These are phyloP conservation scores for Penicillium sp. DNA, from an alignment of 2,329 filamentous ascomycete genomes.

Conservation along the genomic window DNA sequence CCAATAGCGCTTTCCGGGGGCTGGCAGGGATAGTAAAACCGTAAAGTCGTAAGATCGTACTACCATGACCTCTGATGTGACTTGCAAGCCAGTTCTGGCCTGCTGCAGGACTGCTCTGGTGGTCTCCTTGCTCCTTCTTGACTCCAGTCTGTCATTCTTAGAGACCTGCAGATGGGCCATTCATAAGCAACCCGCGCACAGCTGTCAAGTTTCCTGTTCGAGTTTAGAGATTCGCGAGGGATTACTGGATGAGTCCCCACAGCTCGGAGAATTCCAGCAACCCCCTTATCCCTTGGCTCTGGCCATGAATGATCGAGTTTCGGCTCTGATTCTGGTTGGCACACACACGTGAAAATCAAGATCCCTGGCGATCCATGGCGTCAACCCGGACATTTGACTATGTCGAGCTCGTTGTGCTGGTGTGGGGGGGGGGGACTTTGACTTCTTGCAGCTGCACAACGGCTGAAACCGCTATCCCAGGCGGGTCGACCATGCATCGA, in stretches of 20 bases:
- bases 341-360: not conserved
- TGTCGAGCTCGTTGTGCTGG: slow-evolving; percentile 9
- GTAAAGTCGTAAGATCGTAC: too few relatives aligned
- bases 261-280: slow-evolving; percentile 19
- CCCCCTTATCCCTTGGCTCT: slow-evolving; percentile 6
- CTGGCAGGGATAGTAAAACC: slow-evolving; percentile 2
- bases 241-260: slow-evolving; percentile 25
- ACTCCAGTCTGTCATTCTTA: not conserved
- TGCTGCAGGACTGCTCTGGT: slow-evolving; percentile 3
- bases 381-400: slow-evolving; percentile 22
- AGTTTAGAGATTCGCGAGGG: slow-evolving; percentile 32
- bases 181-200: slow-evolving; percentile 15
- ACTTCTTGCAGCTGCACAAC: not conserved
- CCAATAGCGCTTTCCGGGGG: not conserved
- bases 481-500: not conserved
- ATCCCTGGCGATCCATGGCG: slow-evolving; percentile 16
- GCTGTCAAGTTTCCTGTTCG: slow-evolving; percentile 32
- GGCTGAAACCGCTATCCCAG: not conserved
- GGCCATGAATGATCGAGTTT: not conserved
- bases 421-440: not conserved
- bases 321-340: not conserved
- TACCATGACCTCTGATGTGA: not conserved
- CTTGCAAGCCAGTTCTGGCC: slow-evolving; percentile 3
- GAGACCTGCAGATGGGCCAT: not conserved
- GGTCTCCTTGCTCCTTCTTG: not conserved